These are phyloP conservation scores for Ascochyta lentis DNA, from an alignment of 2,329 filamentous ascomycete genomes.

Conservation along the genomic window DNA sequence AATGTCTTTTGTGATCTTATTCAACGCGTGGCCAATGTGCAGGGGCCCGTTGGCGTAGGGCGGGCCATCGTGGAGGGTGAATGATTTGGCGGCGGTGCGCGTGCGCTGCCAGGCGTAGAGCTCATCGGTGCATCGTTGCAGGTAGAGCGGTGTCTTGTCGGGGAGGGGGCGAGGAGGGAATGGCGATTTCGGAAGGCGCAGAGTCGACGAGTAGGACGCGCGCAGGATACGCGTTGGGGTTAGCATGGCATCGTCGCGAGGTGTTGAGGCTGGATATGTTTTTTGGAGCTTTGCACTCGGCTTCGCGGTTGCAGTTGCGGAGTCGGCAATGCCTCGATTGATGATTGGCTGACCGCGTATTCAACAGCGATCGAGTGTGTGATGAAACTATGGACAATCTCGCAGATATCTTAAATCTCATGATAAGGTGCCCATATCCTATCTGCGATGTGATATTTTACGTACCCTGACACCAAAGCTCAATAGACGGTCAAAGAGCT, in stretches of 20 bases:
- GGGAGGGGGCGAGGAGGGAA: conserved; percentile 56
- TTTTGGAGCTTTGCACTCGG: conserved; percentile 19
- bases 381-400: not conserved
- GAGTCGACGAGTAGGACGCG: conserved; percentile 54
- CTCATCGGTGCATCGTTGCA: conserved; percentile 81
- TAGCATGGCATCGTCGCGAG: conserved; percentile 49
- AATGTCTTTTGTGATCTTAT: conserved; percentile 97
- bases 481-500: conserved; percentile 89
- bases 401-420: not conserved
- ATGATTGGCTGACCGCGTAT: conserved; percentile 13
- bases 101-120: conserved; percentile 83
- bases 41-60: conserved; percentile 94
- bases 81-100: conserved; percentile 60
- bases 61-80: conserved; percentile 91
- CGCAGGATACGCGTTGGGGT: conserved; percentile 46
- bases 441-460: not conserved
- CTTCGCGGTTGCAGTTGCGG: conserved; percentile 1
- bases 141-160: conserved; percentile 56
- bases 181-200: conserved; percentile 57
- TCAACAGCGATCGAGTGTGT: not conserved
- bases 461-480: conserved; percentile 26
- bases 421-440: not conserved
- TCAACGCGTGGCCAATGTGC: conserved; percentile 92
- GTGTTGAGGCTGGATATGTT: conserved; percentile 15
- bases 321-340: conserved; percentile 23